Evolutionary conservation across 2,329 filamentous ascomycete species (phyloP).

Genomic region (Zalaria obscura): DNA sequence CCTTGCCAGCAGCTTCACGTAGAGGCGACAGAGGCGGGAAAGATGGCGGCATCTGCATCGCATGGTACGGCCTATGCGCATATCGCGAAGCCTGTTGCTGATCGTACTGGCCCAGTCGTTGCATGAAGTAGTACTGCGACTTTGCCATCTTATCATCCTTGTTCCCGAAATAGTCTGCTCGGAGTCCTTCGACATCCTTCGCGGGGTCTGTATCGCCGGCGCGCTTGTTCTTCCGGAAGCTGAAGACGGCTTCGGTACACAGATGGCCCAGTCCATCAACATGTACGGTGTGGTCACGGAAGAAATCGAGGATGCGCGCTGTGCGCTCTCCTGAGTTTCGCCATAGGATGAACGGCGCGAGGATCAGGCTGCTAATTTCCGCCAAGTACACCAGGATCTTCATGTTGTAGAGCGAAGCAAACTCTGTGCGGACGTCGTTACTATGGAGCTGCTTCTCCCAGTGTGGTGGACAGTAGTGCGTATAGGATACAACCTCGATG

Average conservation of each 20-base stretch:
- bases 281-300: constrained; percentile 92
- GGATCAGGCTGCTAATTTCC: constrained; percentile 81
- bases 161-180: constrained; percentile 85
- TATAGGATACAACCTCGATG: constrained; percentile 79
- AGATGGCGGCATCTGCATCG: constrained; percentile 7
- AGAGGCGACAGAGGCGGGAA: constrained; percentile 6
- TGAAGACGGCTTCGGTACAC: constrained; percentile 93
- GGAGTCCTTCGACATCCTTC: constrained; percentile 35
- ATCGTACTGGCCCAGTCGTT: constrained; percentile 23
- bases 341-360: constrained; percentile 80
- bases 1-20: constrained; percentile 1
- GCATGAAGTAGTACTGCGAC: constrained; percentile 87
- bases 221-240: constrained; percentile 73
- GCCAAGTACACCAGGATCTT: constrained; percentile 85
- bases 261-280: constrained; percentile 93
- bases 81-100: constrained; percentile 4
- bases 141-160: constrained; percentile 98
- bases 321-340: constrained; percentile 76
- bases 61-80: constrained; percentile 1
- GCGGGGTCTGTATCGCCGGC: too few relatives aligned
- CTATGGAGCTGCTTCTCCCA: constrained; percentile 88
- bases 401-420: constrained; percentile 79
- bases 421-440: constrained; percentile 83
- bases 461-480: constrained; percentile 76
- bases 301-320: constrained; percentile 92